Evolutionary conservation across 345 rosid species (phyloP).

Genomic region (Pelargonium nanum): DNA sequence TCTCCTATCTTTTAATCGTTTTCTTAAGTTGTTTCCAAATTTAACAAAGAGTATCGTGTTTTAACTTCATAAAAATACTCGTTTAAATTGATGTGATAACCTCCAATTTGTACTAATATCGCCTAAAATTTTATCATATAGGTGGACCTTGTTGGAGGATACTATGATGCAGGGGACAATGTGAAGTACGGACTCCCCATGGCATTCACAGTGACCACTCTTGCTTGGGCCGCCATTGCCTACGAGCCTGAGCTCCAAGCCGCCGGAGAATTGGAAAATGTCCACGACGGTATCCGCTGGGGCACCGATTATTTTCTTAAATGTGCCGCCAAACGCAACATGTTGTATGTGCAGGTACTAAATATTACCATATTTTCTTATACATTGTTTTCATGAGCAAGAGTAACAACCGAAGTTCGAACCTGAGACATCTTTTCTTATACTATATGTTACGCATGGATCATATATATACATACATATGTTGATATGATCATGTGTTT

Average conservation of each 20-base stretch:
- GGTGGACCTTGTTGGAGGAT: conserved; percentile 80
- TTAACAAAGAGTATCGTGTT: no score
- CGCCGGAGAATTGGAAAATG: conserved; percentile 38
- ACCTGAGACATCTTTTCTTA: no score
- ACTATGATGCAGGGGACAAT: conserved; percentile 90
- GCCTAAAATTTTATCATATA: no score
- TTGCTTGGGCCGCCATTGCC: conserved; percentile 58
- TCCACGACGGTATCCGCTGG: conserved; percentile 59
- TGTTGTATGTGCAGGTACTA: conserved; percentile 61
- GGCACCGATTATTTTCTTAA: conserved; percentile 91
- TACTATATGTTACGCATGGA: no score
- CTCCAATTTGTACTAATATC: no score
- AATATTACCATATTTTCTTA: no score
- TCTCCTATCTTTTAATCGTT: neutral
- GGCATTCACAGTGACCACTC: conserved; percentile 82
- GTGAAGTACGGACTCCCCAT: conserved; percentile 80
- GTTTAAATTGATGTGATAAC: no score
- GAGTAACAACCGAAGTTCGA: no score
- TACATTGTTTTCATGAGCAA: no score
- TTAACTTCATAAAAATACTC: no score
- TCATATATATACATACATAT: no score
- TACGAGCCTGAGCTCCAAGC: conserved; percentile 41
- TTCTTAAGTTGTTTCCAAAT: neutral
- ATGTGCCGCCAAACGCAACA: conserved; percentile 30
- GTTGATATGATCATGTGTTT: neutral